Evolutionary conservation across 371 early-diverging fungal genomes (phyloP).

Genomic region (Coemansia sp.): DNA sequence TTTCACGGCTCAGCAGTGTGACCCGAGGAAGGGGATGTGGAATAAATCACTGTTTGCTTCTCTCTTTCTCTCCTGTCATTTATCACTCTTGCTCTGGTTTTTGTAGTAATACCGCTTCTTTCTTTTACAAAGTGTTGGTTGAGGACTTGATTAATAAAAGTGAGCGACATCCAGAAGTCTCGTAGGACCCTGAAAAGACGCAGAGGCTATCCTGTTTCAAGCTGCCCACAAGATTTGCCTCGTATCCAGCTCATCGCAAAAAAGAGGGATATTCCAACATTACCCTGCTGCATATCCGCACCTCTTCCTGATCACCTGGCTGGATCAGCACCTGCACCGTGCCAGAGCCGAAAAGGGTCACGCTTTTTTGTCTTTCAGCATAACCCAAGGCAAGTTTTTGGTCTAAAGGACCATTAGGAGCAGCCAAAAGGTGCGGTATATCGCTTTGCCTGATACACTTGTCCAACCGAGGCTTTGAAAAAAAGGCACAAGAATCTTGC

Average conservation of each 20-base stretch:
- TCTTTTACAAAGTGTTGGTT: background rate
- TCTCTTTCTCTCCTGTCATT: background rate
- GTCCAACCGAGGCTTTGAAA: no score
- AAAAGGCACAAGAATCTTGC: background rate
- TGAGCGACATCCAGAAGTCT: background rate
- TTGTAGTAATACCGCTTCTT: no score
- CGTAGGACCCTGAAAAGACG: background rate
- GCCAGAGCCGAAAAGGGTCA: background rate
- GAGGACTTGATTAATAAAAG: background rate
- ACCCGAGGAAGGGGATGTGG: no score
- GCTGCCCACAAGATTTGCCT: background rate
- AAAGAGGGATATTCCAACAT: background rate
- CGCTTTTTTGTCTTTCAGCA: background rate
- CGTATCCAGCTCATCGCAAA: background rate
- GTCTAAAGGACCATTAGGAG: background rate
- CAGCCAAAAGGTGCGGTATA: background rate
- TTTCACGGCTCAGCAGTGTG: background rate
- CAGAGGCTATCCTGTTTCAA: background rate
- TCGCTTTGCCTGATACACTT: background rate
- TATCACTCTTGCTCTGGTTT: background rate
- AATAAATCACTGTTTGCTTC: background rate
- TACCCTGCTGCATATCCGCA: background rate
- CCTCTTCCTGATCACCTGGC: background rate
- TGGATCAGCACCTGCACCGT: constrained; percentile 1
- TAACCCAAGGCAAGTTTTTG: background rate